These are phyloP conservation scores for Sphaerosporella brunnea DNA, from an alignment of 495 filamentous ascomycete genomes.

Conservation along the genomic window DNA sequence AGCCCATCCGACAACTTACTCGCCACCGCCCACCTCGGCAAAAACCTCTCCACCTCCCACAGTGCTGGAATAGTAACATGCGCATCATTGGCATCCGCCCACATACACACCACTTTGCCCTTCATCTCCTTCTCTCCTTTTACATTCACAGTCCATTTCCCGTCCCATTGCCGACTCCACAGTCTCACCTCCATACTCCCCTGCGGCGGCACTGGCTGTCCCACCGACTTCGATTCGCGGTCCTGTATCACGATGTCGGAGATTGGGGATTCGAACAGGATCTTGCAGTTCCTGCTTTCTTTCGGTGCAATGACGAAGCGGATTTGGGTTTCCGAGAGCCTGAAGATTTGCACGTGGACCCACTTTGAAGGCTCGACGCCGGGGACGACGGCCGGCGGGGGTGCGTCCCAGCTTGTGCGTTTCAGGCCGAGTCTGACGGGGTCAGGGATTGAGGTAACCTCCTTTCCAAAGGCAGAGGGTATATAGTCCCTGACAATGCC, in stretches of 20 bases:
- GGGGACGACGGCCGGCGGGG: constrained; percentile 40
- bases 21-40: constrained; percentile 59
- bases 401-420: constrained; percentile 54
- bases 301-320: constrained; percentile 9
- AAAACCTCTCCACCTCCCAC: constrained; percentile 59
- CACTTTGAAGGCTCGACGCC: constrained; percentile 30
- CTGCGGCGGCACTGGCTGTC: constrained; percentile 15
- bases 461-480: constrained; percentile 50
- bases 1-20: constrained; percentile 45
- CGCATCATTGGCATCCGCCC: constrained; percentile 63
- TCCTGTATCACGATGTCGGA: constrained; percentile 26
- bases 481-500: constrained; percentile 43
- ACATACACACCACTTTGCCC: constrained; percentile 62
- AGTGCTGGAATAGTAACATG: constrained; percentile 60
- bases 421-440: constrained; percentile 31
- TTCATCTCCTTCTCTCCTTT: constrained; percentile 44
- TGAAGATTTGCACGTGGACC: constrained; percentile 39
- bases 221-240: constrained; percentile 10
- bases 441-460: constrained; percentile 35
- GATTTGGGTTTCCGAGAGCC: constrained; percentile 39
- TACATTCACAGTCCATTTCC: constrained; percentile 58
- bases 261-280: constrained; percentile 46
- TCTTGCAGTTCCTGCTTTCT: constrained; percentile 53
- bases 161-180: constrained; percentile 59
- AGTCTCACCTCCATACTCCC: constrained; percentile 43